These are phyloP conservation scores for Cochlearia excelsa DNA, from an alignment of 345 rosid genomes.

Conservation along the genomic window DNA sequence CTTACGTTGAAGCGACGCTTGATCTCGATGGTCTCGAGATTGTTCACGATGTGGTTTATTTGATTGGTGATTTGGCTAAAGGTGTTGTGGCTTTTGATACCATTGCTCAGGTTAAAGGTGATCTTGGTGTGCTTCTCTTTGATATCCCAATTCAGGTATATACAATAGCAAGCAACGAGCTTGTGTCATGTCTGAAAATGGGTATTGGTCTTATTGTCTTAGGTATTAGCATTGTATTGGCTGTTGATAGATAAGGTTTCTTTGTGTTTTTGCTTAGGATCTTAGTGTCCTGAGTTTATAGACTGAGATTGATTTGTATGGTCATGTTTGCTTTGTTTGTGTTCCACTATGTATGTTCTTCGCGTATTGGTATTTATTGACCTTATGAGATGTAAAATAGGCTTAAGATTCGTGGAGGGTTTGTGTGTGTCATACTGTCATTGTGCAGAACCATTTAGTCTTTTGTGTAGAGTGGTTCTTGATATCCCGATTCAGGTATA, in stretches of 20 bases:
- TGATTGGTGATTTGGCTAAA: slow-evolving; percentile 63
- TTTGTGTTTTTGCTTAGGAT: too few relatives aligned
- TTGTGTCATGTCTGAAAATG: too few relatives aligned
- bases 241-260: too few relatives aligned
- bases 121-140: slow-evolving; percentile 57
- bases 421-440: neutral
- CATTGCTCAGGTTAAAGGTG: slow-evolving; percentile 50
- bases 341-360: too few relatives aligned
- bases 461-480: neutral
- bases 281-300: neutral
- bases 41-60: slow-evolving; percentile 64
- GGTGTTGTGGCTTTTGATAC: slow-evolving; percentile 77
- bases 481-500: neutral
- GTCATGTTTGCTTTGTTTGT: neutral
- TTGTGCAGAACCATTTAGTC: neutral
- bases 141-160: slow-evolving; percentile 63
- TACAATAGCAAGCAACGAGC: too few relatives aligned
- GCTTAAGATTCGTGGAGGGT: neutral
- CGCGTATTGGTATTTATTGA: too few relatives aligned
- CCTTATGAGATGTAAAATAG: neutral
- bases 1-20: slow-evolving; percentile 69
- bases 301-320: neutral
- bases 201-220: too few relatives aligned
- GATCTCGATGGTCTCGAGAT: slow-evolving; percentile 70
- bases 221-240: too few relatives aligned